Percentiles rank a stretch among this genome's conserved stretches.
phyloP scores from a whole-genome alignment of 352 stramenopile species.

The Globisporangium rhizosaccharum region DNA sequence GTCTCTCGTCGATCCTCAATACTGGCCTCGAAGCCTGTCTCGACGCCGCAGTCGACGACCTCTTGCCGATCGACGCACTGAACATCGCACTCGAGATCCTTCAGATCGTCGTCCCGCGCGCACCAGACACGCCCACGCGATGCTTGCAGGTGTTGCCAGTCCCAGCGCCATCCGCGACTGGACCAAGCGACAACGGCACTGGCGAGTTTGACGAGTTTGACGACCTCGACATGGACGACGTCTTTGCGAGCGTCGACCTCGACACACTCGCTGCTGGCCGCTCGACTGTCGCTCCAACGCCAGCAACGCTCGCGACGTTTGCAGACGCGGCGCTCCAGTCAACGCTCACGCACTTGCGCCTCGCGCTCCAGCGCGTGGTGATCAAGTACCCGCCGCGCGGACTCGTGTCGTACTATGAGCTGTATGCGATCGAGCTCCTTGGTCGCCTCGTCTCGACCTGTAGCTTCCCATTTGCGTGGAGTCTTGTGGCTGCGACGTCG shows the following conservation, averaged over 20 bases:
- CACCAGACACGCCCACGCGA: conserved; percentile 21
- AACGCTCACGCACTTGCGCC: conserved; percentile 29
- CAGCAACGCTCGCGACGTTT: conserved; percentile 20
- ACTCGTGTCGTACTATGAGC: conserved; percentile 32
- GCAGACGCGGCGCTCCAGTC: conserved; percentile 20
- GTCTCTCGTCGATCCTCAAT: conserved; percentile 36
- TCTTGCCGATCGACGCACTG: conserved; percentile 27
- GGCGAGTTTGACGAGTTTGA: conserved; percentile 46
- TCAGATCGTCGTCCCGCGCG: conserved; percentile 31
- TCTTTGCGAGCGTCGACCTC: conserved; percentile 40
- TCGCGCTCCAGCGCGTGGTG: conserved; percentile 48
- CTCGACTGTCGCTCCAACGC: background rate
- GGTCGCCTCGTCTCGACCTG: conserved; percentile 54
- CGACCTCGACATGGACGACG: conserved; percentile 32
- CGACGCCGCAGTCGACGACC: conserved; percentile 25
- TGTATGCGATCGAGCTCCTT: conserved; percentile 66
- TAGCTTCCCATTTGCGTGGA: conserved; percentile 62
- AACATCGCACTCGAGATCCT: conserved; percentile 54
- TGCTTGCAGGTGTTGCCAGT: conserved; percentile 12
- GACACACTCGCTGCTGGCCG: conserved; percentile 15
- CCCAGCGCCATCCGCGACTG: background rate
- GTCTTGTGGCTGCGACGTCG: conserved; percentile 24
- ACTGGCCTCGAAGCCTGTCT: conserved; percentile 42
- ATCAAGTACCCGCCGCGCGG: conserved; percentile 37
- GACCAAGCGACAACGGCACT: background rate